Evolutionary conservation across 805 yeast species (phyloP).

Genomic region (Isabelozyma gotoi): DNA sequence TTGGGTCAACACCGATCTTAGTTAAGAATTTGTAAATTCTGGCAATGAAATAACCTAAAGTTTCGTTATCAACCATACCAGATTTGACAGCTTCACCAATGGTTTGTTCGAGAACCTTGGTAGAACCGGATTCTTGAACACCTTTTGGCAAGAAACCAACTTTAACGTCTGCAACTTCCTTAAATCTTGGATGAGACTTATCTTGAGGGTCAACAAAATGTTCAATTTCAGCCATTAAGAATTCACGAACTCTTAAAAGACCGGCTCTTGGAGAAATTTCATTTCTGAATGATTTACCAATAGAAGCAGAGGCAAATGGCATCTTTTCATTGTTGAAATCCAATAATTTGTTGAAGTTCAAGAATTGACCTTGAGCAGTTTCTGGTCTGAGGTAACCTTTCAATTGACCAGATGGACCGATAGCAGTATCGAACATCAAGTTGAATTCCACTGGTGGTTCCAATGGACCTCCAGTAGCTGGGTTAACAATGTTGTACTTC

Average conservation of each 20-base stretch:
- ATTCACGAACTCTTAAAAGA: constrained; percentile 95
- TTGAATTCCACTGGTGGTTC: constrained; percentile 94
- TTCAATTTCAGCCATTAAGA: constrained; percentile 98
- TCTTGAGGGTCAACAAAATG: constrained; percentile 94
- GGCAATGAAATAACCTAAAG: constrained; percentile 94
- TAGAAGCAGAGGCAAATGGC: constrained; percentile 99
- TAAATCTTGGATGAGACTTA: constrained; percentile 80
- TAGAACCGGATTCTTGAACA: constrained; percentile 84
- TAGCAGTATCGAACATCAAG: constrained; percentile 98
- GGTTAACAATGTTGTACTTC: constrained; percentile 84
- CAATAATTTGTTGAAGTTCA: constrained; percentile 88
- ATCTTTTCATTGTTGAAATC: constrained; percentile 94
- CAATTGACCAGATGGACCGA: constrained; percentile 96
- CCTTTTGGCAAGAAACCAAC: constrained; percentile 82
- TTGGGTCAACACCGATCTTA: constrained; percentile 87
- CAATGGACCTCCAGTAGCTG: constrained; percentile 81
- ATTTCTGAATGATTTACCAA: constrained; percentile 98
- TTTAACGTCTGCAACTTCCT: constrained; percentile 68
- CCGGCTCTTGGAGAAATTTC: constrained; percentile 99
- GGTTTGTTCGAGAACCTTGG: constrained; percentile 60
- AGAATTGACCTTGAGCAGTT: constrained; percentile 99
- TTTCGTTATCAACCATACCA: constrained; percentile 93
- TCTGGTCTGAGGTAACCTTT: constrained; percentile 97
- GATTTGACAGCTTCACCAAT: constrained; percentile 88
- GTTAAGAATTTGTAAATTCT: constrained; percentile 83